Evolutionary conservation across 2,329 filamentous ascomycete species (phyloP).

Genomic region (Chaetomium olivaceum): DNA sequence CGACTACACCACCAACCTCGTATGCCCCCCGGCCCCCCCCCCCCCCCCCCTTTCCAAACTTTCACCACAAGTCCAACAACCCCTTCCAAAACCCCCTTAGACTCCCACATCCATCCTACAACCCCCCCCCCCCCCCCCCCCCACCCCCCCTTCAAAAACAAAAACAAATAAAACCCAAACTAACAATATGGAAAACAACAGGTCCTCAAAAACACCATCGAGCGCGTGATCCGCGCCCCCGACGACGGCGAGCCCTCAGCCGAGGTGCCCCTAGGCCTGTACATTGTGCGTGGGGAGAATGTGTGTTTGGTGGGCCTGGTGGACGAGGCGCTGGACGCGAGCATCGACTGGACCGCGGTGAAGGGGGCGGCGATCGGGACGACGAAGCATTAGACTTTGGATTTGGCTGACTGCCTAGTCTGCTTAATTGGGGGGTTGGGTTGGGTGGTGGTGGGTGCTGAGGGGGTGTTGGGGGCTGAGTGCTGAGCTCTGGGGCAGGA

Average conservation of each 20-base stretch:
- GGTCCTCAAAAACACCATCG: slow-evolving; percentile 79
- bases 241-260: slow-evolving; percentile 82
- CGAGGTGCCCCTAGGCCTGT: slow-evolving; percentile 81
- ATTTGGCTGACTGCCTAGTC: too few species aligned
- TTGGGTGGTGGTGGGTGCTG: too few species aligned
- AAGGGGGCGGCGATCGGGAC: slow-evolving; percentile 79
- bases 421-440: too few species aligned
- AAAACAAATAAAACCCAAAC: neutral
- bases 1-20: slow-evolving; percentile 89
- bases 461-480: too few species aligned
- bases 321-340: slow-evolving; percentile 83
- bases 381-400: slow-evolving; percentile 67
- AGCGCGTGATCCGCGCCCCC: slow-evolving; percentile 83
- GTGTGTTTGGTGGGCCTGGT: slow-evolving; percentile 88
- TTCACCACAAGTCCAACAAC: too few species aligned
- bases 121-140: neutral
- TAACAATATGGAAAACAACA: slow-evolving; percentile 33
- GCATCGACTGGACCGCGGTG: slow-evolving; percentile 92
- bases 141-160: too few species aligned
- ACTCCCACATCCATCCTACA: too few species aligned
- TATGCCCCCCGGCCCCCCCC: slow-evolving; percentile 40
- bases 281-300: slow-evolving; percentile 91
- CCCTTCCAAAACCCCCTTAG: neutral
- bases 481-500: too few species aligned
- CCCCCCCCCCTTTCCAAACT: too few species aligned